Evolutionary conservation across 495 filamentous ascomycete genomes (phyloP), one percentile per base, ranked within the genome.

Genomic region (Aspergillus baeticus): DNA sequence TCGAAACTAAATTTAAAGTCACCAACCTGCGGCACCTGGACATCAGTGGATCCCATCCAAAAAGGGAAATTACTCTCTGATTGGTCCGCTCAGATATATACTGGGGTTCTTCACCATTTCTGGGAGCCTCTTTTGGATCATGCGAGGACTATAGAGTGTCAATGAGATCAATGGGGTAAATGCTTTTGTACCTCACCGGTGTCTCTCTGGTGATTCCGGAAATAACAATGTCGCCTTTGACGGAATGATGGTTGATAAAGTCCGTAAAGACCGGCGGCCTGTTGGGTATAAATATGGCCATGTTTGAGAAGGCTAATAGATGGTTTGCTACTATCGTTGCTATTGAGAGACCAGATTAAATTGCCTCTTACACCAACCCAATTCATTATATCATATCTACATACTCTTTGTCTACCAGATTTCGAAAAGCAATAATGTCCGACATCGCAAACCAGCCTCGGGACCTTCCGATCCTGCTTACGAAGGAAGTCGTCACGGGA

Each of bases 381-480:
- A 29, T 29, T 29, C n/a, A n/a, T n/a, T n/a, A n/a, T n/a, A n/a
- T n/a, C n/a, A 29, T 29, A 29, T 29, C 21, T 31, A 17, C 29
- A n/a, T 41, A 18, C n/a, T 18, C 3, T 18, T 22, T 26, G 3
- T 44, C 5, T 7, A 14, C 22, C 20, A 22, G 18, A 37, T 11
- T 11, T 11, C 4, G 3, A 37, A 37, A 43, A 45, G 14, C 22
- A 45, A 45, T 8, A 21, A 50, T 50, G 47, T 20, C 46, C 47
- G 47, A 37, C 36, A 34, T 50, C 20, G 1, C 47, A 38, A 50
- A 35, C 26, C 43, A 43, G 8, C 7, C 57, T 18, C 23, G n/a
- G 26, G 5, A 36, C 44, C 42, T 54, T 44, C 23, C 53, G 47
- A 13, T 46, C 51, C 8, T 49, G 15, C 33, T 33, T 44, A 50